Base-by-base conservation (phyloP, 2,329 filamentous ascomycete species). In the Trichoderma endophyticum region DNA sequence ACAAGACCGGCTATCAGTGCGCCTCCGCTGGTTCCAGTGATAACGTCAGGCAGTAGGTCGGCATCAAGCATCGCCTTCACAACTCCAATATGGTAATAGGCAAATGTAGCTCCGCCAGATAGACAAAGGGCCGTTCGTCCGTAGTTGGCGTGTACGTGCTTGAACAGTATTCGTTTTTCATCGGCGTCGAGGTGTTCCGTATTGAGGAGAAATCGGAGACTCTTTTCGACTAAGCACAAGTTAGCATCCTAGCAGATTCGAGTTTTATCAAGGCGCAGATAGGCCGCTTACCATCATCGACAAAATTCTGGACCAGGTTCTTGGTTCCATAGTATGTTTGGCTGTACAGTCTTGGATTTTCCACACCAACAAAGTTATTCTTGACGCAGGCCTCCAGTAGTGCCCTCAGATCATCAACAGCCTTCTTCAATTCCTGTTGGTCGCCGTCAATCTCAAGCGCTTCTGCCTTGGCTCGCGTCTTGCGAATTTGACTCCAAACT, bases 321-420 rank as follows among this genome's bases (percentile, higher is more conserved):
- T 99, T 99, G n/a, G 96, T 98, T 36, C 96, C 96, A 77, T 94
- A 97, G 80, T 99, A 99, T 3, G 95, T 97, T 83, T 98, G 95
- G 77, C 93, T 97, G 80, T 99, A 99, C n/a, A 99, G 83, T 70
- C 94, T 89, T 11, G 95, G 90, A 77, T 97, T 98, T 81, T 99
- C 96, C 15, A 97, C 91, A 0, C 96, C 96, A 21, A 93, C 94
- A 82, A 98, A 99, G 79, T 99, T 98, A 82, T 95, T 97, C 87
- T 98, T 99, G 77, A 98, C 92, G 79, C 95, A 98, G 15, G 93
- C 93, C 83, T 97, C 94, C 24, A 97, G 85, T 72, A 98, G 82
- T 1, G 87, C 87, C 73, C 90, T 91, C 70, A 99, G 85, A 70
- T 96, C 93, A 74, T 95, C 92, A 3, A 94, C 84, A 0, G 91